phyloP scores from a whole-genome alignment of 2,329 filamentous ascomycete species.

The Xylaria sp. region DNA sequence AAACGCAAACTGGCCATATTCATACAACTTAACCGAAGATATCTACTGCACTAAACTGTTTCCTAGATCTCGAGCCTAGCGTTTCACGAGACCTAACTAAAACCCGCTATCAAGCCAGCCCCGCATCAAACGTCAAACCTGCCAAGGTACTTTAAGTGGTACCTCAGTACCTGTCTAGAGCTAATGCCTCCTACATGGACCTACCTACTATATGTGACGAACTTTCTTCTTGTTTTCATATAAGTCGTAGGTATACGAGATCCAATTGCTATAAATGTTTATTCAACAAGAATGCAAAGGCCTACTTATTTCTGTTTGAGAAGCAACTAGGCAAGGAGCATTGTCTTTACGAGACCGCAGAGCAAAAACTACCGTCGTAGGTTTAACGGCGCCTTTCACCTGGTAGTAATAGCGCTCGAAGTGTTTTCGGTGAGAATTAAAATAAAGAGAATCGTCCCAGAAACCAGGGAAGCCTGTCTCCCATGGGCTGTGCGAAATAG shows the following conservation, averaged over 20 bases:
- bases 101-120: slow-evolving; percentile 14
- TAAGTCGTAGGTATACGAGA: background rate
- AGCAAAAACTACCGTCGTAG: background rate
- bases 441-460: background rate
- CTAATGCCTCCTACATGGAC: too few species aligned
- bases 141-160: background rate
- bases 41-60: background rate
- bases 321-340: background rate
- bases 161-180: background rate
- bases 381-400: background rate
- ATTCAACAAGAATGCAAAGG: background rate
- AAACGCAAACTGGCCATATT: background rate
- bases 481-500: slow-evolving; percentile 12
- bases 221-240: too few species aligned
- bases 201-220: too few species aligned
- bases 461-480: background rate
- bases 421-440: slow-evolving; percentile 26
- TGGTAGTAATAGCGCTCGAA: background rate
- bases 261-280: background rate
- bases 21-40: background rate
- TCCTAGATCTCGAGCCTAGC: slow-evolving; percentile 9
- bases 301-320: background rate
- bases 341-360: background rate
- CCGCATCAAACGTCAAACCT: slow-evolving; percentile 6
- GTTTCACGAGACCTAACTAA: slow-evolving; percentile 10